Percentiles rank a stretch among this genome's conserved stretches.
Evolutionary conservation across 1,284 basidiomycete species (phyloP).

Genomic region (Melampsora abietis-canadensis): DNA sequence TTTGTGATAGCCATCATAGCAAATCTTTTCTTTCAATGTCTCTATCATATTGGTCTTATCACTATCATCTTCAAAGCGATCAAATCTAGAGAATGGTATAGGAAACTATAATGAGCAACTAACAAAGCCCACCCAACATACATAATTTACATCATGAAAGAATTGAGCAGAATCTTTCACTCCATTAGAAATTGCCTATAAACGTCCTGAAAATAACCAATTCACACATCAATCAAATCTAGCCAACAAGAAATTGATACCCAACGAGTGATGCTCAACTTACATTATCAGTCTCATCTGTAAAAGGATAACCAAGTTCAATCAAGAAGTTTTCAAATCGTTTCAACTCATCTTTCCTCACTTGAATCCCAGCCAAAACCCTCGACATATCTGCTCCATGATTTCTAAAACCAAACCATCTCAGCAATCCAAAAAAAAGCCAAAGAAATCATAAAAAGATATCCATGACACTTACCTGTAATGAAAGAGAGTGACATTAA

Average conservation of each 20-base stretch:
- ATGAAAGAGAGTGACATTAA: slow-evolving; percentile 38
- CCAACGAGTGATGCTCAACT: no score
- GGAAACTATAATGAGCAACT: no score
- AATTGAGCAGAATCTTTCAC: not conserved
- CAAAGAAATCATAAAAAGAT: not conserved
- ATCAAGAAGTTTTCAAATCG: slow-evolving; percentile 72
- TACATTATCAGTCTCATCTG: slow-evolving; percentile 40
- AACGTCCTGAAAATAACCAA: slow-evolving; percentile 14
- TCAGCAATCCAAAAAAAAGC: not conserved
- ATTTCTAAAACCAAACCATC: slow-evolving; percentile 19
- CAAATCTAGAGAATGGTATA: no score
- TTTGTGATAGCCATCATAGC: no score
- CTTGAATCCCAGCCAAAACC: slow-evolving; percentile 81
- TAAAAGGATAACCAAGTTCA: slow-evolving; percentile 67
- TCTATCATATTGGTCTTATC: no score
- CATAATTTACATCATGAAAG: no score
- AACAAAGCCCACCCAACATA: no score
- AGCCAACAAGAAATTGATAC: not conserved
- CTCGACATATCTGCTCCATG: slow-evolving; percentile 45
- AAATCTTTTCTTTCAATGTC: no score
- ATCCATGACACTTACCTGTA: slow-evolving; percentile 12
- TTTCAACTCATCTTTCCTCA: slow-evolving; percentile 65
- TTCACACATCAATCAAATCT: not conserved
- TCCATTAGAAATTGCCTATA: slow-evolving; percentile 34
- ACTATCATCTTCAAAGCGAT: no score